Percentiles rank a stretch among this genome's conserved stretches.
phyloP scores from a whole-genome alignment of 78 protist genomes.

The Dictyostelium firmibasis region DNA sequence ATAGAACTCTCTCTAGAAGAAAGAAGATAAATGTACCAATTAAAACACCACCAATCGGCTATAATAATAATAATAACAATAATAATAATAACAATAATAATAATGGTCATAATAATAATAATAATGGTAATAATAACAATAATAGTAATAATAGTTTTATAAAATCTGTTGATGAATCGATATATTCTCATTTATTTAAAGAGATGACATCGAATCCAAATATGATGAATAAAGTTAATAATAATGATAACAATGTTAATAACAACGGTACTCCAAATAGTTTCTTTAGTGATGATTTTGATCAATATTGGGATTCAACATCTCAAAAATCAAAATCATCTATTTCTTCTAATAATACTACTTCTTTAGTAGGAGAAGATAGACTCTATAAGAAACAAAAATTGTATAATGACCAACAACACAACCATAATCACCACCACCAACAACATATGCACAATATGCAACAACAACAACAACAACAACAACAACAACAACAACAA shows the following conservation, averaged over 20 bases:
- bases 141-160: not conserved
- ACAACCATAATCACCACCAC: not conserved
- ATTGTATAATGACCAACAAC: not conserved
- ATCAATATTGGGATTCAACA: constrained; percentile 1
- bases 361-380: not conserved
- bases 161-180: constrained; percentile 33
- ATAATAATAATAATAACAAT: not conserved
- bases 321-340: not conserved
- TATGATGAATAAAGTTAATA: not conserved
- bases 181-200: constrained; percentile 2
- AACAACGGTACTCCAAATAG: constrained; percentile 4
- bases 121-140: not conserved
- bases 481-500: not conserved
- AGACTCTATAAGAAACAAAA: not conserved
- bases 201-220: not conserved
- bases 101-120: not conserved
- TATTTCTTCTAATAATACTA: not conserved
- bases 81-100: not conserved
- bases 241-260: not conserved
- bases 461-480: not conserved
- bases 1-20: constrained; percentile 15
- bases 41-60: not conserved
- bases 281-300: constrained; percentile 3
- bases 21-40: constrained; percentile 6
- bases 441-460: not conserved